These are phyloP conservation scores for Globisporangium lucens DNA, from an alignment of 352 stramenopile genomes.

Conservation along the genomic window DNA sequence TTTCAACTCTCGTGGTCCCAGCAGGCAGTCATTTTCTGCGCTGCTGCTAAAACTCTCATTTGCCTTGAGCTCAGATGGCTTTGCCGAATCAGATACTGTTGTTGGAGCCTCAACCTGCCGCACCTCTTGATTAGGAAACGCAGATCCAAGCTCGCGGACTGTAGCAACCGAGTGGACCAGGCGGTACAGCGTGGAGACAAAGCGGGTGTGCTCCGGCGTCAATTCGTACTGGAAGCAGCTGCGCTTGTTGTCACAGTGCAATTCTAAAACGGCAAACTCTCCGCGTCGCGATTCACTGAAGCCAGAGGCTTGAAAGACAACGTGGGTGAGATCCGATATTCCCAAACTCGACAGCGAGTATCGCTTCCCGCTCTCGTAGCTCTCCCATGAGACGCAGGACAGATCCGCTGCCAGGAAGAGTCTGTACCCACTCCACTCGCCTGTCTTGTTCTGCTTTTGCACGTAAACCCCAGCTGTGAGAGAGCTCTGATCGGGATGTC, in stretches of 20 bases:
- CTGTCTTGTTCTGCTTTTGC: constrained; percentile 12
- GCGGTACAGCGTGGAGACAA: constrained; percentile 1
- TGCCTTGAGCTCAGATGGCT: background rate
- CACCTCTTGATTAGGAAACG: background rate
- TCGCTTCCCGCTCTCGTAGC: constrained; percentile 5
- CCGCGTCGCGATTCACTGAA: constrained; percentile 8
- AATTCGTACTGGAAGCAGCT: constrained; percentile 16
- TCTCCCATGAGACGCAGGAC: constrained; percentile 15
- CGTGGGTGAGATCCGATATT: constrained; percentile 13
- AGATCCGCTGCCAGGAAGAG: constrained; percentile 9
- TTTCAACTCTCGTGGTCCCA: constrained; percentile 14
- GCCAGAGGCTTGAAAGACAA: constrained; percentile 7
- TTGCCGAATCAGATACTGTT: background rate
- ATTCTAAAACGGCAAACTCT: constrained; percentile 9
- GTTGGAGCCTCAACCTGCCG: background rate
- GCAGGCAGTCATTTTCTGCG: constrained; percentile 19
- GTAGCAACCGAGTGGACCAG: constrained; percentile 3
- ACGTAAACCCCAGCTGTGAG: constrained; percentile 8
- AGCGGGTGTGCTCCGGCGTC: constrained; percentile 5
- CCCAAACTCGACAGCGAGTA: constrained; percentile 21
- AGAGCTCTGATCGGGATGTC: background rate
- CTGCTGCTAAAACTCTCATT: constrained; percentile 9
- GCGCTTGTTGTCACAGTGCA: constrained; percentile 13
- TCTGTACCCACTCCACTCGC: constrained; percentile 9
- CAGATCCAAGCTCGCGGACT: background rate